Conservation (phyloP, 108 stramenopile species). For the Cylindrotheca fusiformis region DNA sequence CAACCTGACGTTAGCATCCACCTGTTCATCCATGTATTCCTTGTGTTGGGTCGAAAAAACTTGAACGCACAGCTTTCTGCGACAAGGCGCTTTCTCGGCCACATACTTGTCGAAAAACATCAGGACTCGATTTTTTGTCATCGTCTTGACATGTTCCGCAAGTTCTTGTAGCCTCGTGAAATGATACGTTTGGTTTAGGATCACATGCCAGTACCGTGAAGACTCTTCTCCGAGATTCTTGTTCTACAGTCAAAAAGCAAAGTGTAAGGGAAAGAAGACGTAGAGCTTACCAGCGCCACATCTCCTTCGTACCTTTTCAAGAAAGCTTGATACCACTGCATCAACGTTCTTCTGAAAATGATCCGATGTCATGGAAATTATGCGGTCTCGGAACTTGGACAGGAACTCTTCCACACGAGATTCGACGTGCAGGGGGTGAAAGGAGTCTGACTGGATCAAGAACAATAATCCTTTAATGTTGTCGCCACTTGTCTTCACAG, state of each 20-base stretch:
- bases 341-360: slow-evolving; percentile 49
- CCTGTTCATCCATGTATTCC: slow-evolving; percentile 5
- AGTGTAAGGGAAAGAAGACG: background rate
- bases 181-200: slow-evolving; percentile 42
- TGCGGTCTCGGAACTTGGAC: slow-evolving; percentile 26
- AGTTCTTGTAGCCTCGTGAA: slow-evolving; percentile 35
- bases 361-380: slow-evolving; percentile 33
- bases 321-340: slow-evolving; percentile 39
- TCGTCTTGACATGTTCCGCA: slow-evolving; percentile 34
- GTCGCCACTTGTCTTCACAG: slow-evolving; percentile 51
- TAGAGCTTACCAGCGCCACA: background rate
- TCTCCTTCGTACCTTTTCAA: slow-evolving; percentile 34
- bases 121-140: slow-evolving; percentile 33
- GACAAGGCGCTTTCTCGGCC: slow-evolving; percentile 27
- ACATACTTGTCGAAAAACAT: slow-evolving; percentile 51
- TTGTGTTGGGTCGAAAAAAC: slow-evolving; percentile 38
- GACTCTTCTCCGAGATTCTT: slow-evolving; percentile 61
- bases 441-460: slow-evolving; percentile 52
- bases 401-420: slow-evolving; percentile 48
- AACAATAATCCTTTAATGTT: slow-evolving; percentile 58
- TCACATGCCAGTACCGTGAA: slow-evolving; percentile 40
- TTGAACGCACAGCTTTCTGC: slow-evolving; percentile 44
- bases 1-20: slow-evolving; percentile 1
- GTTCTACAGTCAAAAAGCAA: slow-evolving; percentile 12
- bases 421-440: slow-evolving; percentile 48